Conservation (phyloP, 371 early-diverging fungal genomes). For the Mortierella sp. region DNA sequence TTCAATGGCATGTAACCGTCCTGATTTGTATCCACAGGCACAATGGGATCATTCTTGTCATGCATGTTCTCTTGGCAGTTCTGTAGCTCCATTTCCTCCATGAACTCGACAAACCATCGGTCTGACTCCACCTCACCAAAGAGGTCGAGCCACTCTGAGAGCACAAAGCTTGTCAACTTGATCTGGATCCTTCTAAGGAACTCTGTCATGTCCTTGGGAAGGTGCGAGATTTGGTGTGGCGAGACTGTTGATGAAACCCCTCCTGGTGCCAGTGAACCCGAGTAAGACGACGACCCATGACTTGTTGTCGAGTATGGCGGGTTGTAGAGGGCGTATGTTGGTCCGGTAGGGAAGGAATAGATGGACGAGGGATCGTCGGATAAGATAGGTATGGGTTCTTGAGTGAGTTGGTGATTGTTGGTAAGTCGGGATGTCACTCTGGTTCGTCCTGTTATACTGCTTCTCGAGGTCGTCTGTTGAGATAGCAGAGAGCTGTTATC, state of each 20-base stretch:
- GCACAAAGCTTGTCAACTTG: constrained; percentile 47
- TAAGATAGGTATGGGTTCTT: constrained; percentile 18
- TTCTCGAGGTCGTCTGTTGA: neutral
- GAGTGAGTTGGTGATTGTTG: constrained; percentile 1
- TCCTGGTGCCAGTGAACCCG: constrained; percentile 22
- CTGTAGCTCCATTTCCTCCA: constrained; percentile 36
- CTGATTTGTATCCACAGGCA: constrained; percentile 15
- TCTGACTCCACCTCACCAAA: constrained; percentile 55
- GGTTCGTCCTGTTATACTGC: constrained; percentile 3
- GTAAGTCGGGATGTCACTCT: constrained; percentile 15
- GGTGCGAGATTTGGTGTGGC: constrained; percentile 26
- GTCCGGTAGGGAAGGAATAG: constrained; percentile 30
- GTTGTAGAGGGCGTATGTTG: constrained; percentile 42
- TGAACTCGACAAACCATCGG: constrained; percentile 56
- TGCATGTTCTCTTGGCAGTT: neutral
- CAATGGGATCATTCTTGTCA: neutral
- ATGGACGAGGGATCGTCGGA: constrained; percentile 35
- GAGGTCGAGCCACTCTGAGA: constrained; percentile 54
- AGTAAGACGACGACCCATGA: constrained; percentile 26
- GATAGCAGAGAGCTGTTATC: constrained; percentile 10
- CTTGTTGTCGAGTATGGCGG: constrained; percentile 40
- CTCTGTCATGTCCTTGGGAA: constrained; percentile 40
- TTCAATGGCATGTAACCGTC: constrained; percentile 23
- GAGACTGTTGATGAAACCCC: constrained; percentile 24
- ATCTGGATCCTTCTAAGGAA: constrained; percentile 47